A percentile compares a stretch with the other conserved stretches of the same genome.
These are phyloP conservation scores for Penicillium sp. DNA, from an alignment of 2,329 filamentous ascomycete genomes.

Conservation along the genomic window DNA sequence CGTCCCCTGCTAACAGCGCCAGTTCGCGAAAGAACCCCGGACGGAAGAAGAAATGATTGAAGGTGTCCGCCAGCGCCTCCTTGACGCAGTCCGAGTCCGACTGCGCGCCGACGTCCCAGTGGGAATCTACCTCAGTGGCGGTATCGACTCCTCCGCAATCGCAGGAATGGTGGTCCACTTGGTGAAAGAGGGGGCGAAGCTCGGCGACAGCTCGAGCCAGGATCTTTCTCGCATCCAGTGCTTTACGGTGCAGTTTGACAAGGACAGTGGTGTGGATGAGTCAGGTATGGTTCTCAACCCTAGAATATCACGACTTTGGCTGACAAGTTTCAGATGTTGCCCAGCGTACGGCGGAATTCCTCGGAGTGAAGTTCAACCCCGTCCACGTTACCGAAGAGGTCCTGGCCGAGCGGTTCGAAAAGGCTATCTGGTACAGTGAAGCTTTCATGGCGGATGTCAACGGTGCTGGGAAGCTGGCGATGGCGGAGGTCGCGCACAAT, in stretches of 20 bases:
- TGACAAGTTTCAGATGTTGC: conserved; percentile 42
- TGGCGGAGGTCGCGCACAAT: conserved; percentile 52
- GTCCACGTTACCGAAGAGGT: conserved; percentile 50
- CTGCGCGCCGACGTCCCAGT: conserved; percentile 63
- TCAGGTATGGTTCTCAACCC: conserved; percentile 38
- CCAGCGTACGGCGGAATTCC: conserved; percentile 53
- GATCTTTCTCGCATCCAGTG: conserved; percentile 44
- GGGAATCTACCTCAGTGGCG: conserved; percentile 62
- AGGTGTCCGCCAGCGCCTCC: conserved; percentile 54
- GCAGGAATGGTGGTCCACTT: conserved; percentile 62
- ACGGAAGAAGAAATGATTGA: conserved; percentile 57
- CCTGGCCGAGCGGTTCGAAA: conserved; percentile 51
- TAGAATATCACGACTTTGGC: not conserved
- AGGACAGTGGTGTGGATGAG: conserved; percentile 56
- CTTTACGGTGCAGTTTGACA: conserved; percentile 59
- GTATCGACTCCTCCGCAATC: conserved; percentile 63
- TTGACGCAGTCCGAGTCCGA: conserved; percentile 60
- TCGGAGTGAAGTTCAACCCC: conserved; percentile 52
- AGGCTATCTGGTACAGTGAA: conserved; percentile 53
- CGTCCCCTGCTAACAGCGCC: not conserved
- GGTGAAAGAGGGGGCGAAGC: conserved; percentile 48
- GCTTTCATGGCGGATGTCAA: conserved; percentile 57
- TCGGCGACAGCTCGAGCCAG: conserved; percentile 50
- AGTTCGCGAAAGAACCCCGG: conserved; percentile 30
- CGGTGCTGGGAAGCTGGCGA: conserved; percentile 55